phyloP scores from a whole-genome alignment of 371 early-diverging fungal species.

The Mortierella sp. region DNA sequence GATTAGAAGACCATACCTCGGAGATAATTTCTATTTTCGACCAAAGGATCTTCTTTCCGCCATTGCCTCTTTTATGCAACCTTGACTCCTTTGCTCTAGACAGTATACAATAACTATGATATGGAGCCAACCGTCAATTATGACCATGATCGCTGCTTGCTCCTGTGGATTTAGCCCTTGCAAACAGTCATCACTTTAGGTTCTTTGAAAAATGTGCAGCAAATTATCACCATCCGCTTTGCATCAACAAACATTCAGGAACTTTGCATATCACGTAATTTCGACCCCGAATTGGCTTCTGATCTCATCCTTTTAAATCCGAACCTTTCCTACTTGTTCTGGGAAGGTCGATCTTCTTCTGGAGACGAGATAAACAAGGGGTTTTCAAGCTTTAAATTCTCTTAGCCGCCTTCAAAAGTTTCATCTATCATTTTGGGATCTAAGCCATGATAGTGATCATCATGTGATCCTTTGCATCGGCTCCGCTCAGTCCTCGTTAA shows the following conservation, averaged over 20 bases:
- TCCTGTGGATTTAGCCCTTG: not conserved
- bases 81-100: constrained; percentile 22
- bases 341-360: not conserved
- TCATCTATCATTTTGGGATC: not conserved
- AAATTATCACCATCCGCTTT: not conserved
- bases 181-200: constrained; percentile 4
- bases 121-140: not conserved
- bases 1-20: not conserved
- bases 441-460: not conserved
- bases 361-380: no score
- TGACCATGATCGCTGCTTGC: not conserved
- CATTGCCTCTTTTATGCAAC: not conserved
- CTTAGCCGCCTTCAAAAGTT: not conserved
- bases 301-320: not conserved
- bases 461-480: not conserved
- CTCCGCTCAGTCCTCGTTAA: not conserved
- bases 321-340: not conserved
- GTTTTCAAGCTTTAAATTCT: not conserved
- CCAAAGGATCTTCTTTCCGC: constrained; percentile 14
- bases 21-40: not conserved
- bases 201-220: not conserved
- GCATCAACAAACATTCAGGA: not conserved
- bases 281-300: not conserved
- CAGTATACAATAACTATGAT: not conserved
- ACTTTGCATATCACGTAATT: not conserved